Base-by-base conservation (phyloP, 345 rosid species). In the Camelina sativa region DNA sequence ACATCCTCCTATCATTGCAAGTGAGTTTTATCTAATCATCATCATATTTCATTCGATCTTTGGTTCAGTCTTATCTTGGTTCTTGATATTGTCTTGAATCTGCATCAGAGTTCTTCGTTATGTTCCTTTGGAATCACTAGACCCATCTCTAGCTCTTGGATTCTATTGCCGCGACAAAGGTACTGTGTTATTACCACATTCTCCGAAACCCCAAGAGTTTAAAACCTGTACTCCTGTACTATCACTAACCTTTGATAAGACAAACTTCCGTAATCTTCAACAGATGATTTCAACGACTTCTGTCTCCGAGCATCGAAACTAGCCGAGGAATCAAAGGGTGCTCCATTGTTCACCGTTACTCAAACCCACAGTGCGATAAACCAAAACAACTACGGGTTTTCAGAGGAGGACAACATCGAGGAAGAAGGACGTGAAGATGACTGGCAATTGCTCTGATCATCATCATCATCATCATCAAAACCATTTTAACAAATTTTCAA, bases 111-210 rank as follows among this genome's bases (percentile, higher is more conserved):
- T 78, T 12, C 66, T 85, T 30, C 83, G 87, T 70, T 85, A 89
- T 77, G 84, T 92, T 63, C 86, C 88, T 10, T 74, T 94, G 65
- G 91, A 86, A 55, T 84, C 84, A 12, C 85, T 94, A 12, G 98
- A 94, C 85, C 89, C 97, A 60, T 92, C 99, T 15, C 68, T 92
- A 69, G 99, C 99, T 35, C 81, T 95, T 4, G 97, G 97, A 62
- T 95, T 95, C 76, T 92, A 92, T 67, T 95, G 97, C 76, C 89
- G 84, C 17, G 85, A 87, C 86, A 90, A 86, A 92, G 92, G 92
- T 75, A 67, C 5, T 19, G 11, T 2, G 0, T n/a, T 40, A 78
- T 22, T 40, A 79, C 57, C 11, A 8, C 64, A 72, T 56, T 23
- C 54, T 38, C 65, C 15, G 9, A 11, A 19, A 16, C 35, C 41